Conservation (phyloP, 2,329 filamentous ascomycete species). For the Cladophialophora yegresii region DNA sequence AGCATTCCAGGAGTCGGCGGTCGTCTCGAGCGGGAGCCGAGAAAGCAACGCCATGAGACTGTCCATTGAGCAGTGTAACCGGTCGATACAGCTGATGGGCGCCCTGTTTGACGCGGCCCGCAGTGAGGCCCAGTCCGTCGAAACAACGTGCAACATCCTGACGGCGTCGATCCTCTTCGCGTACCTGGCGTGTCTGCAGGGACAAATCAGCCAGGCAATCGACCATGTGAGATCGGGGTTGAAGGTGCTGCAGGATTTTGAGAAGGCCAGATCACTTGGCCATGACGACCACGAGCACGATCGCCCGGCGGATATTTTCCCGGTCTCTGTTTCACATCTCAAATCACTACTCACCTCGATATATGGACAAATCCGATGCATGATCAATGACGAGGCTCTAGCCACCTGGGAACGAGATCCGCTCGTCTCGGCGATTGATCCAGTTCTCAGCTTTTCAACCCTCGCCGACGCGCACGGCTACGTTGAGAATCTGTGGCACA, state of each 20-base stretch:
- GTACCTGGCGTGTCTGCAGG: conserved; percentile 58
- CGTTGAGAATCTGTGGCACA: conserved; percentile 21
- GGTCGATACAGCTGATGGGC: conserved; percentile 48
- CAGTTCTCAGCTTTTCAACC: conserved; percentile 7
- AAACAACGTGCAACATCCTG: conserved; percentile 40
- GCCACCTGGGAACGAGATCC: conserved; percentile 11
- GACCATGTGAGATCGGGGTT: conserved; percentile 41
- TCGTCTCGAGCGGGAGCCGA: not conserved
- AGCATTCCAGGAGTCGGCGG: conserved; percentile 28
- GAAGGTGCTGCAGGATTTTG: conserved; percentile 36
- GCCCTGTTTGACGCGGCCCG: conserved; percentile 41
- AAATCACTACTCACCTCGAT: conserved; percentile 16
- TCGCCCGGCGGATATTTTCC: conserved; percentile 5
- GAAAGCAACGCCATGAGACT: conserved; percentile 39
- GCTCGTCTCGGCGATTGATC: conserved; percentile 10
- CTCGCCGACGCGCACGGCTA: conserved; percentile 19
- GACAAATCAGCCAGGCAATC: conserved; percentile 50
- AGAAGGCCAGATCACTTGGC: not conserved
- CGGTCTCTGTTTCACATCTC: conserved; percentile 12
- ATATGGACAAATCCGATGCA: conserved; percentile 23
- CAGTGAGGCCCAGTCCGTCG: conserved; percentile 39
- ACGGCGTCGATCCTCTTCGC: conserved; percentile 56
- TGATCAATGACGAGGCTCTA: conserved; percentile 24
- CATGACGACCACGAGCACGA: not conserved
- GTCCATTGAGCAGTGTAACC: conserved; percentile 53